Evolutionary conservation across 768 basidiomycete genomes (phyloP).

Genomic region (Hydnomerulius pinastri): DNA sequence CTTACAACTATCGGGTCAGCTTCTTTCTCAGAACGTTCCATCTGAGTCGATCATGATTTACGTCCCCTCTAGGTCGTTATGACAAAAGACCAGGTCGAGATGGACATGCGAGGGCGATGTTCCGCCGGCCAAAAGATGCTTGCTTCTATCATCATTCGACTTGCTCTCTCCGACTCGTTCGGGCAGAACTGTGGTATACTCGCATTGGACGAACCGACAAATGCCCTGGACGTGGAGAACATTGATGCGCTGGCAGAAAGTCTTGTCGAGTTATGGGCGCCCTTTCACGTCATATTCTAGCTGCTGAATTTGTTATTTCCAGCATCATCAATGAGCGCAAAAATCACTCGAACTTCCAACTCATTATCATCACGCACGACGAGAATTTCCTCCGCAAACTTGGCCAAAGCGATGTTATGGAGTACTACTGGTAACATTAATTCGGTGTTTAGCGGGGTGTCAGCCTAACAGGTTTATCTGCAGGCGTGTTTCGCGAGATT

Average conservation of each 20-base stretch:
- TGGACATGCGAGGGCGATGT: conserved; percentile 99
- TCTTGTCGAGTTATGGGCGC: conserved; percentile 79
- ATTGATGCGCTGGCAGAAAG: conserved; percentile 92
- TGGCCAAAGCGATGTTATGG: conserved; percentile 90
- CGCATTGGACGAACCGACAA: conserved; percentile 97
- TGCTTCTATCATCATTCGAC: conserved; percentile 95
- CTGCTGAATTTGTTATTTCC: conserved; percentile 3
- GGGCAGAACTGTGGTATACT: conserved; percentile 98
- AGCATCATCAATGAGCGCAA: conserved; percentile 95
- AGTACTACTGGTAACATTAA: conserved; percentile 78
- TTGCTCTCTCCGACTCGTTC: conserved; percentile 96
- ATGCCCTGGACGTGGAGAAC: conserved; percentile 94
- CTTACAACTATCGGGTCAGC: conserved; percentile 94
- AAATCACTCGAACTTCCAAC: conserved; percentile 89
- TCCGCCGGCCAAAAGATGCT: conserved; percentile 99
- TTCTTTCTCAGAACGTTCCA: conserved; percentile 6
- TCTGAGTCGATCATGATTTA: conserved; percentile 17
- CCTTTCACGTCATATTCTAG: conserved; percentile 1
- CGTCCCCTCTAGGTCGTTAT: conserved; percentile 87
- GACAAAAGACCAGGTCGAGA: conserved; percentile 98
- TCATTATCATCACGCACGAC: conserved; percentile 96
- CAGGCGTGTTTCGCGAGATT: conserved; percentile 80
- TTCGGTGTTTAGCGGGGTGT: neutral
- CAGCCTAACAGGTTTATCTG: neutral
- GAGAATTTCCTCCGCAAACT: conserved; percentile 92